phyloP scores from a whole-genome alignment of 495 filamentous ascomycete species.

The Rhizodiscina lignyota region DNA sequence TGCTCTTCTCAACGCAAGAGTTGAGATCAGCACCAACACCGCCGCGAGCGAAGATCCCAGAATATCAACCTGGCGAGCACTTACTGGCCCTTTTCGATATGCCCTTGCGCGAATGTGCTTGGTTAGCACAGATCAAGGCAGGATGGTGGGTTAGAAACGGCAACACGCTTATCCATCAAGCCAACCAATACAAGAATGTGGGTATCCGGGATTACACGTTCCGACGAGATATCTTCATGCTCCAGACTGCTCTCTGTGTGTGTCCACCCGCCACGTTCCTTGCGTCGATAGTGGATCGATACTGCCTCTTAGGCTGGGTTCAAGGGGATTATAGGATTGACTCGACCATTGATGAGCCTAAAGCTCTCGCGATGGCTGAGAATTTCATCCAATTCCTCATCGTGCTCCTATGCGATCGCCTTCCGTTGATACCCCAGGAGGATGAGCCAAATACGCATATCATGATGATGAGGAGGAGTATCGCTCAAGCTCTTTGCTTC shows the following conservation, averaged over 20 bases:
- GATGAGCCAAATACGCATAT: slow-evolving; percentile 48
- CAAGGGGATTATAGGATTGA: slow-evolving; percentile 58
- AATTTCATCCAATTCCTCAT: slow-evolving; percentile 92
- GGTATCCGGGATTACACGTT: slow-evolving; percentile 78
- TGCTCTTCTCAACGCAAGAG: slow-evolving; percentile 45
- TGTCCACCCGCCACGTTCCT: slow-evolving; percentile 74
- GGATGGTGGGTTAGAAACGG: slow-evolving; percentile 98
- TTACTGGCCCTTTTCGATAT: slow-evolving; percentile 83
- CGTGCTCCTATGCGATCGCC: slow-evolving; percentile 74
- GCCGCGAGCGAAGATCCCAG: slow-evolving; percentile 28
- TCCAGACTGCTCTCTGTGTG: slow-evolving; percentile 79
- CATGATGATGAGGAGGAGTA: slow-evolving; percentile 66
- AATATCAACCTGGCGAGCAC: slow-evolving; percentile 47
- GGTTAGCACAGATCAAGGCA: slow-evolving; percentile 95
- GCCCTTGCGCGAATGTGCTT: slow-evolving; percentile 81
- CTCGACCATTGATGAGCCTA: slow-evolving; percentile 45
- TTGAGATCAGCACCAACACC: slow-evolving; percentile 34
- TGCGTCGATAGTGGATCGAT: slow-evolving; percentile 80
- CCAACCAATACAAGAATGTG: slow-evolving; percentile 78
- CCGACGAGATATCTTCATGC: slow-evolving; percentile 83
- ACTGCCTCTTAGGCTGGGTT: slow-evolving; percentile 80
- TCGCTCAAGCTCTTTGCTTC: slow-evolving; percentile 90
- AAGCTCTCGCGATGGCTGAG: slow-evolving; percentile 83
- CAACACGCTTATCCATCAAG: slow-evolving; percentile 85
- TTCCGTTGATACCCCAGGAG: slow-evolving; percentile 53